Base-by-base conservation (phyloP, 2,329 filamentous ascomycete genomes). In the Pezizomycotina sp. region DNA sequence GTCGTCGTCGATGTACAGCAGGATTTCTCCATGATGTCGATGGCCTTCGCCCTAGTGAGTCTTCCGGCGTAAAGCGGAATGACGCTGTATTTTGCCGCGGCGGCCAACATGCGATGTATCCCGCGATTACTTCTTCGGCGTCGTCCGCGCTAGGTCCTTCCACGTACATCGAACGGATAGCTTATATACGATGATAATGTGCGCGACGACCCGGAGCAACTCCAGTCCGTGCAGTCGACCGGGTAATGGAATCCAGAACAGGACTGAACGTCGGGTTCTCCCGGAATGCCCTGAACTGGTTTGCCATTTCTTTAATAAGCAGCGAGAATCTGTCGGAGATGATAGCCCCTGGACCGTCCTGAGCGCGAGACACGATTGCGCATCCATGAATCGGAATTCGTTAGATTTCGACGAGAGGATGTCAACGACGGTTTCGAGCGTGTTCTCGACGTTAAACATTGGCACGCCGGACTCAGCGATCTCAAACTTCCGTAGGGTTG, bases 61-160 rank as follows among this genome's bases (percentile, higher is more conserved):
- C 81, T 75, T 6, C 82, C 82, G 45, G 80, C 84, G 56, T 98
- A 98, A 1, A 92, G 62, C 1, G 89, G 84, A 36, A 92, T 77
- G 26, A 89, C 60, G 45, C 86, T 75, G 41, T 77, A 71, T 36
- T 89, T 70, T 21, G 73, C 71, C 10, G 71, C 69, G 29, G 77
- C 65, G 27, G 79, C 72, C 23, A 98, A 60, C 43, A 78, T 74
- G 49, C 78, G 77, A 91, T 77, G 54, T 95, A 95, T 3, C 71
- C 74, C 1, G 77, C 72, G 34, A 93, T 63, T 29, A 86, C 71
- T 50, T 79, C 81, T 51, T 92, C 77, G 21, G 53, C 55, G 27
- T 56, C 56, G 32, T 52, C 51, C n/a, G 52, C 50, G 16, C 53
- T 55, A 40, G 51, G 52, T 3, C 51, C 46, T 15, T 46, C 20